A percentile compares a stretch with the other conserved stretches of the same genome.
These are phyloP conservation scores for Bipolaris gigantea DNA, from an alignment of 2,329 filamentous ascomycete species.

Conservation along the genomic window DNA sequence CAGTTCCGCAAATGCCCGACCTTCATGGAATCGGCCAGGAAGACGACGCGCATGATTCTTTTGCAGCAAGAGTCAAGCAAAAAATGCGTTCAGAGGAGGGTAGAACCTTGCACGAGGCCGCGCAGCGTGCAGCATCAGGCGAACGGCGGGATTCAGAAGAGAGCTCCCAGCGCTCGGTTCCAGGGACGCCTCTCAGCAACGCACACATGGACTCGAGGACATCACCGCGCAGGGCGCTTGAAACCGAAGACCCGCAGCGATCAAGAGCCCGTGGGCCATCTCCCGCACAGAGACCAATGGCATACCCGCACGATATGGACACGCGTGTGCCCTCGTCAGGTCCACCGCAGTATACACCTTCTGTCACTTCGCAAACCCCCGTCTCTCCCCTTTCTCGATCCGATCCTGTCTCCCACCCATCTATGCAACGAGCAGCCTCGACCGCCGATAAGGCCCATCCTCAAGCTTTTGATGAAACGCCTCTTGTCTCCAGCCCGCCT, in stretches of 20 bases:
- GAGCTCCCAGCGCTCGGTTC: conserved; percentile 27
- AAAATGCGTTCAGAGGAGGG: conserved; percentile 59
- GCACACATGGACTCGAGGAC: conserved; percentile 13
- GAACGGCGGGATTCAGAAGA: conserved; percentile 35
- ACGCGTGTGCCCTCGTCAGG: conserved; percentile 28
- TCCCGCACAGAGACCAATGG: conserved; percentile 30
- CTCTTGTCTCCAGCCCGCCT: conserved; percentile 28
- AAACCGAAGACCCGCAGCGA: conserved; percentile 35
- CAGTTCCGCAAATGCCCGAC: conserved; percentile 42
- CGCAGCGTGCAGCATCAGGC: conserved; percentile 29
- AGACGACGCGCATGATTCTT: conserved; percentile 45
- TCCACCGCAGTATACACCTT: conserved; percentile 35
- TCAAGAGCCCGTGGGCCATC: conserved; percentile 37
- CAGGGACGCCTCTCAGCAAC: conserved; percentile 31
- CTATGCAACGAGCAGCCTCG: conserved; percentile 20
- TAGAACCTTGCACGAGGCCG: conserved; percentile 51
- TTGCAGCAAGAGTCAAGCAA: conserved; percentile 51
- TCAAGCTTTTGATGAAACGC: conserved; percentile 21
- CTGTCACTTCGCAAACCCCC: conserved; percentile 25
- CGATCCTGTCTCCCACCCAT: conserved; percentile 27
- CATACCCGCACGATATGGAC: conserved; percentile 31
- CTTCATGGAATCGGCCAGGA: conserved; percentile 22
- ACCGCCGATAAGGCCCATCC: conserved; percentile 21
- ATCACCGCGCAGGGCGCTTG: conserved; percentile 20
- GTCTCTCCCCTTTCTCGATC: conserved; percentile 23